A percentile compares a stretch with the other conserved stretches of the same genome.
phyloP scores from a whole-genome alignment of 1,284 basidiomycete species.

The Cutaneotrichosporon cyanovorans region DNA sequence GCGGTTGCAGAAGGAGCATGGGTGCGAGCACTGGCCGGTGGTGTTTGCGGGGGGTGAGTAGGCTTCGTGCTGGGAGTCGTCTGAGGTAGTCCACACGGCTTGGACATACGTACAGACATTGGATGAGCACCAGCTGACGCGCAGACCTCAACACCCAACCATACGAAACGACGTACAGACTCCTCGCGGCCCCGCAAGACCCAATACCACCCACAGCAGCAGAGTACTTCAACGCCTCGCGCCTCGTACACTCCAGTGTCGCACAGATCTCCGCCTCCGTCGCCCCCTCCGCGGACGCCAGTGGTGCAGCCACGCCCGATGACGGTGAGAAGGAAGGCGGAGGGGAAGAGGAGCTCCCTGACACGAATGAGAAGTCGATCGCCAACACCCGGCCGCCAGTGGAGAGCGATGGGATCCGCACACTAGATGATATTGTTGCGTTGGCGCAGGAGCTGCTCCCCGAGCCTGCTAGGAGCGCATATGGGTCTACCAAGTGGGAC shows the following conservation, averaged over 20 bases:
- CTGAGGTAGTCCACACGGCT: too few species aligned
- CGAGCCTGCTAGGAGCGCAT: conserved; percentile 37
- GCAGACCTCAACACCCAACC: conserved; percentile 90
- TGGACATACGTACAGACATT: too few species aligned
- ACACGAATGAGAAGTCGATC: conserved; percentile 55
- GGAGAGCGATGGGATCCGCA: conserved; percentile 64
- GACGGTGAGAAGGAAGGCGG: conserved; percentile 40
- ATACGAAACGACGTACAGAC: conserved; percentile 71
- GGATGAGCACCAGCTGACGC: conserved; percentile 2
- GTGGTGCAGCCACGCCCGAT: conserved; percentile 32
- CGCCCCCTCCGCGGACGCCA: conserved; percentile 4
- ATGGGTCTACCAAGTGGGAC: conserved; percentile 50
- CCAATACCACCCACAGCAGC: conserved; percentile 52
- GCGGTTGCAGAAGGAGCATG: conserved; percentile 53
- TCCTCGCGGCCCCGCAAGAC: conserved; percentile 57
- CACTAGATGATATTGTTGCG: conserved; percentile 54
- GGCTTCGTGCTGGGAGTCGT: background rate
- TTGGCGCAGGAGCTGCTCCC: conserved; percentile 49
- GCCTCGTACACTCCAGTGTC: conserved; percentile 73
- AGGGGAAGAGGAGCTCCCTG: conserved; percentile 56
- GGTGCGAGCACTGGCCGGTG: conserved; percentile 59
- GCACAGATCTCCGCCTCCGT: conserved; percentile 48
- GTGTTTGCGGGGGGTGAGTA: conserved; percentile 70
- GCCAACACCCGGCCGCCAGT: conserved; percentile 63
- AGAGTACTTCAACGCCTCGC: conserved; percentile 56